These are phyloP conservation scores for Keithomyces neogunnii DNA, from an alignment of 2,329 filamentous ascomycete species.

Conservation along the genomic window DNA sequence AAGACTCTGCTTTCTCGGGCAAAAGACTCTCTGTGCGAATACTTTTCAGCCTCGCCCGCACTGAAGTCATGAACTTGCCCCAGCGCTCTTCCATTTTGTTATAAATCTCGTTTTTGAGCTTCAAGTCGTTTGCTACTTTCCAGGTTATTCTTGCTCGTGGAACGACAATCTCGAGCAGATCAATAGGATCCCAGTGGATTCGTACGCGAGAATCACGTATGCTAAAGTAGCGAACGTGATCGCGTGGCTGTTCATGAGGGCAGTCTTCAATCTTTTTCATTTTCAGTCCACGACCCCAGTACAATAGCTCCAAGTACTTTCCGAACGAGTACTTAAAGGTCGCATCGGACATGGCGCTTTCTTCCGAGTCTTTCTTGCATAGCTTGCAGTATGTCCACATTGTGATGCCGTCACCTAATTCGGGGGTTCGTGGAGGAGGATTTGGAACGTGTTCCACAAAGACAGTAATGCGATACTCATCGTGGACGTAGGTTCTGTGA, in stretches of 20 bases:
- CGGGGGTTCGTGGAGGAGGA: slow-evolving; percentile 28
- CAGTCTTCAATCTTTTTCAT: slow-evolving; percentile 64
- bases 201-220: slow-evolving; percentile 77
- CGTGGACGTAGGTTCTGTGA: slow-evolving; percentile 94
- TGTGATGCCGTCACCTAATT: slow-evolving; percentile 57
- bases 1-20: slow-evolving; percentile 76
- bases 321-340: slow-evolving; percentile 98
- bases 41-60: slow-evolving; percentile 72
- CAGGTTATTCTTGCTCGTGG: slow-evolving; percentile 85
- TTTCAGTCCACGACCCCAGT: slow-evolving; percentile 83
- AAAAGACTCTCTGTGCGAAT: slow-evolving; percentile 89
- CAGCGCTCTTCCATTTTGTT: slow-evolving; percentile 72
- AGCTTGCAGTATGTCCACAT: slow-evolving; percentile 98
- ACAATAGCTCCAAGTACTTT: slow-evolving; percentile 95
- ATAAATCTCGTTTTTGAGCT: slow-evolving; percentile 88
- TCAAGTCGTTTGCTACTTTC: slow-evolving; percentile 93
- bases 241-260: slow-evolving; percentile 82
- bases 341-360: slow-evolving; percentile 83
- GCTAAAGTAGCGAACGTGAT: slow-evolving; percentile 90
- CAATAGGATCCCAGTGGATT: slow-evolving; percentile 87
- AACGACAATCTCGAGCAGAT: slow-evolving; percentile 89
- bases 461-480: slow-evolving; percentile 85
- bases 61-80: slow-evolving; percentile 78
- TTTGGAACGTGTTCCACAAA: slow-evolving; percentile 61
- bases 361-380: slow-evolving; percentile 82